Evolutionary conservation across 164 flowering plant species (phyloP).

Genomic region (Houttuynia cordata): DNA sequence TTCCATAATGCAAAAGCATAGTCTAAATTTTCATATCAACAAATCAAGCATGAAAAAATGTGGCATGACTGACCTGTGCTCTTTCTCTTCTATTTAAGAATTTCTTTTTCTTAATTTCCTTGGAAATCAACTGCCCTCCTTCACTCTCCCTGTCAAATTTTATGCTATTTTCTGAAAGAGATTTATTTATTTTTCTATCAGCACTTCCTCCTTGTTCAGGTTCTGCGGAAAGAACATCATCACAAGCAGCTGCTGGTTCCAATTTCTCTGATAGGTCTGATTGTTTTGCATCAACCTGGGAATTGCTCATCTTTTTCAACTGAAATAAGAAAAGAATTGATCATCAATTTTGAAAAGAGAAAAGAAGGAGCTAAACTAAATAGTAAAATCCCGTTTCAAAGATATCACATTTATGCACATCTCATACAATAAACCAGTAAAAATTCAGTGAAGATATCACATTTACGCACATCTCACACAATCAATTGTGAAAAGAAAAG

Average conservation of each 20-base stretch:
- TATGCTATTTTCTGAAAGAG: background rate
- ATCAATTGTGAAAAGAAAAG: no score
- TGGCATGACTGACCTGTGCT: background rate
- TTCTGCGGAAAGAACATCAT: background rate
- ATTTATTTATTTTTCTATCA: background rate
- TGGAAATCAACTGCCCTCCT: background rate
- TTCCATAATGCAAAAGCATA: no score
- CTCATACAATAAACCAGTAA: background rate
- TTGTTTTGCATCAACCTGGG: background rate
- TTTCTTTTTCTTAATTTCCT: background rate
- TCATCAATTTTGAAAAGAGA: background rate
- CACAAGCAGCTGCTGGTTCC: background rate
- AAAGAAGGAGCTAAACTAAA: background rate
- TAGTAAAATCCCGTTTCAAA: background rate
- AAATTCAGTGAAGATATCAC: no score
- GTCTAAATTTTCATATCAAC: no score
- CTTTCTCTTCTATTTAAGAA: background rate
- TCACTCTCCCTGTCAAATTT: background rate
- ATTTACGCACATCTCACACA: no score
- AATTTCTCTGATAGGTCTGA: background rate
- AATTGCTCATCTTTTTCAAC: background rate
- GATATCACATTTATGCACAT: background rate
- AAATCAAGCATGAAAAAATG: no score
- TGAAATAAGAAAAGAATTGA: background rate
- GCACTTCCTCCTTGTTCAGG: background rate